Conservation (phyloP, 2,329 filamentous ascomycete species). For the Exophiala xenobiotica region DNA sequence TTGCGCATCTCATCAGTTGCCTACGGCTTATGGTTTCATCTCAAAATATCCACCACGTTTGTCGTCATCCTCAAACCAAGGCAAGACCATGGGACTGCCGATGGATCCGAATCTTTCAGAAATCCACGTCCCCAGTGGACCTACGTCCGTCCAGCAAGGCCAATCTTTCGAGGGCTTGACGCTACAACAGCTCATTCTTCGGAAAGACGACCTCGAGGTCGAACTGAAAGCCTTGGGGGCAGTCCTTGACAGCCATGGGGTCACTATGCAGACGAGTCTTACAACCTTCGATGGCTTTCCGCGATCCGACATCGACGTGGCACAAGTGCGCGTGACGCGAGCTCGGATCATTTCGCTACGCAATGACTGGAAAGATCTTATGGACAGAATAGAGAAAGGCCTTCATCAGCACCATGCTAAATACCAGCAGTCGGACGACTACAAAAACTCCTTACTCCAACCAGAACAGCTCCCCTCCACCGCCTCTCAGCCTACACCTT, state of each 20-base stretch:
- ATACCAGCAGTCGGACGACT: slow-evolving; percentile 45
- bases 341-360: slow-evolving; percentile 83
- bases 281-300: slow-evolving; percentile 90
- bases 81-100: slow-evolving; percentile 49
- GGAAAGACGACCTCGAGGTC: slow-evolving; percentile 80
- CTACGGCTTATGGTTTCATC: too few species aligned
- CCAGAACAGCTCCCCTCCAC: slow-evolving; percentile 25
- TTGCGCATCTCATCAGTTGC: neutral
- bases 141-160: slow-evolving; percentile 59
- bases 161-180: slow-evolving; percentile 65
- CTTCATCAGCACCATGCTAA: slow-evolving; percentile 90
- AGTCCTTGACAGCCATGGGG: slow-evolving; percentile 76
- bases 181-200: slow-evolving; percentile 74
- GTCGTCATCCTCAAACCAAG: neutral
- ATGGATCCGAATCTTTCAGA: slow-evolving; percentile 57
- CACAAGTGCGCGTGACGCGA: slow-evolving; percentile 92
- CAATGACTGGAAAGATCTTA: slow-evolving; percentile 91
- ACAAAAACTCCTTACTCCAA: slow-evolving; percentile 28
- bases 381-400: slow-evolving; percentile 76
- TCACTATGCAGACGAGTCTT: slow-evolving; percentile 86
- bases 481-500: slow-evolving; percentile 27
- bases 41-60: neutral
- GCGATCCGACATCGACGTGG: slow-evolving; percentile 87
- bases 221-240: slow-evolving; percentile 81
- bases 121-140: slow-evolving; percentile 73